Evolutionary conservation across 2,329 filamentous ascomycete genomes (phyloP).

Genomic region (Penicillium occitanis): DNA sequence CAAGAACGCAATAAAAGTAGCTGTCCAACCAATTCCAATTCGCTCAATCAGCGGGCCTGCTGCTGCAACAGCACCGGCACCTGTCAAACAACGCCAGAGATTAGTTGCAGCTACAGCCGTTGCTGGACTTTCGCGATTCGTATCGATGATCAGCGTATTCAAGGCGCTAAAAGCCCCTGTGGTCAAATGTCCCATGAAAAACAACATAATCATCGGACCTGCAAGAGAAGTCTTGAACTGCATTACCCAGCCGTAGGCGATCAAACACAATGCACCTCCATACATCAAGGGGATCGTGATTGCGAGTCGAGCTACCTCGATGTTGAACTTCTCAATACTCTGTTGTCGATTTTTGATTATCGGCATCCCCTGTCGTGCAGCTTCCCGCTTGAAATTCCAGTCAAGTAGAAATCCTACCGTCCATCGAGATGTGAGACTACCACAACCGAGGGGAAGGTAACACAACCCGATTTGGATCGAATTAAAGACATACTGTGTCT

Average conservation of each 20-base stretch:
- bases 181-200: conserved; percentile 40
- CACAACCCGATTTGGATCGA: conserved; percentile 45
- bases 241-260: conserved; percentile 46
- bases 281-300: conserved; percentile 35
- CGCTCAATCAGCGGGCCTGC: conserved; percentile 26
- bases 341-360: conserved; percentile 36
- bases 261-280: conserved; percentile 23
- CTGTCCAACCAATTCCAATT: conserved; percentile 31
- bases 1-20: conserved; percentile 25
- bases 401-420: conserved; percentile 43
- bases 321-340: conserved; percentile 42
- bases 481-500: conserved; percentile 40
- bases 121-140: conserved; percentile 39
- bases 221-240: conserved; percentile 34
- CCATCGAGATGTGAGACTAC: conserved; percentile 40
- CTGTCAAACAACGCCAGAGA: conserved; percentile 44
- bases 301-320: conserved; percentile 45
- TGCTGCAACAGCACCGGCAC: conserved; percentile 38
- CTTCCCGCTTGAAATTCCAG: conserved; percentile 44
- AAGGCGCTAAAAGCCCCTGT: conserved; percentile 25
- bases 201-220: conserved; percentile 40
- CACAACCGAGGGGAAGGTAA: conserved; percentile 45
- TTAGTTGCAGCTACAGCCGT: conserved; percentile 48
- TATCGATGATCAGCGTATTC: conserved; percentile 16
- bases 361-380: conserved; percentile 32